A percentile compares a stretch with the other conserved stretches of the same genome.
phyloP scores from a whole-genome alignment of 306 rosid species.

The Gleditsia sinensis region DNA sequence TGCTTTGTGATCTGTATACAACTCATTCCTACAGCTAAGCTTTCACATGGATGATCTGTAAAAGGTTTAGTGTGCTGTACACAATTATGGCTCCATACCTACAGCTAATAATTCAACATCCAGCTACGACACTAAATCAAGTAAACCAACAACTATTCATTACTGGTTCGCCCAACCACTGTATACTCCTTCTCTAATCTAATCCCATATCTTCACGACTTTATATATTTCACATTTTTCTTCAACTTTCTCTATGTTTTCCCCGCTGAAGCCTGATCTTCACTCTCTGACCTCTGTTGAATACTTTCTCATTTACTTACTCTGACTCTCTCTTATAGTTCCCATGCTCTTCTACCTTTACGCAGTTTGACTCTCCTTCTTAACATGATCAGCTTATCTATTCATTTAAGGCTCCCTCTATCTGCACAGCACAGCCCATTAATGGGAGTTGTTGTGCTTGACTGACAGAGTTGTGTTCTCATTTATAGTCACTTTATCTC shows the following conservation, averaged over 20 bases:
- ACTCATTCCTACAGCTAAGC: no score
- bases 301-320: not conserved
- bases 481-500: conserved; percentile 28
- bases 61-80: no score
- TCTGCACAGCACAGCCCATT: conserved; percentile 27
- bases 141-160: conserved; percentile 51
- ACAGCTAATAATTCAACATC: no score
- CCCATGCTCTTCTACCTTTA: conserved; percentile 32
- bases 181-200: conserved; percentile 40
- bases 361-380: conserved; percentile 29
- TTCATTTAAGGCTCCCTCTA: conserved; percentile 24
- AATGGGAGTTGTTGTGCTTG: conserved; percentile 33
- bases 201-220: conserved; percentile 46
- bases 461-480: conserved; percentile 39
- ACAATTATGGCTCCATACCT: no score
- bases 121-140: conserved; percentile 57
- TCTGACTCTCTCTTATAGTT: conserved; percentile 20
- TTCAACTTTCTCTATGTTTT: not conserved
- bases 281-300: conserved; percentile 29
- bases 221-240: not conserved
- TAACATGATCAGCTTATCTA: not conserved
- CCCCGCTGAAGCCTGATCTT: conserved; percentile 6
- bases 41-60: no score
- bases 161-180: conserved; percentile 61
- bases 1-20: no score